Conservation (phyloP, 108 stramenopile genomes). For the Skeletonema marinoi region DNA sequence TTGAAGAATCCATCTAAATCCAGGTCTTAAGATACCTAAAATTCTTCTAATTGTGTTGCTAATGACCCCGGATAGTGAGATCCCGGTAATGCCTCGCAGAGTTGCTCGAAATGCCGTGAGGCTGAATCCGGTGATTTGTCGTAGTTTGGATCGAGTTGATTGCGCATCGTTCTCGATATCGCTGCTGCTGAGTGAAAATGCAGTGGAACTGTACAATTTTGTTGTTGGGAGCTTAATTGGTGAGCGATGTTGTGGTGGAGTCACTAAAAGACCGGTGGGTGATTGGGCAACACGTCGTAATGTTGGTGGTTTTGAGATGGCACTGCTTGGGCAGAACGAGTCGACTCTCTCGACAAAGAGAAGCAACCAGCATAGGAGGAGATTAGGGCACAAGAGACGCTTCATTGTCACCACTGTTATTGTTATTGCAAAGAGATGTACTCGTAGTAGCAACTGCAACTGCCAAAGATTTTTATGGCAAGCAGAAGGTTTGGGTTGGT, state of each 20-base stretch:
- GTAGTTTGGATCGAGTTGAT: slow-evolving; percentile 40
- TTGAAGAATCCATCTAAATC: slow-evolving; percentile 71
- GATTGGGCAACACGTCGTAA: not conserved
- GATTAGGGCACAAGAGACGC: not conserved
- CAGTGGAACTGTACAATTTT: not conserved
- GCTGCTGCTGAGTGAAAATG: not conserved
- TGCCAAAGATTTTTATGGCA: too few relatives aligned
- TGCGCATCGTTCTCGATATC: not conserved
- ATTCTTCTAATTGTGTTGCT: slow-evolving; percentile 4
- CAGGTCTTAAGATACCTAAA: slow-evolving; percentile 18
- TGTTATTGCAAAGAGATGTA: too few relatives aligned
- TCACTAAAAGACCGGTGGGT: not conserved
- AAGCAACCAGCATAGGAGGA: not conserved
- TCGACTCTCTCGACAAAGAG: not conserved
- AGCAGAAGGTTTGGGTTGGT: too few relatives aligned
- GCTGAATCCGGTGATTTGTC: slow-evolving; percentile 64
- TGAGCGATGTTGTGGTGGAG: not conserved
- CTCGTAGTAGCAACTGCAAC: too few relatives aligned
- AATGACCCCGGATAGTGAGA: slow-evolving; percentile 52
- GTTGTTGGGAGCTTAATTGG: not conserved
- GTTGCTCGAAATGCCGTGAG: slow-evolving; percentile 68
- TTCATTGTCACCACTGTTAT: not conserved
- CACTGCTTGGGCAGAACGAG: not conserved
- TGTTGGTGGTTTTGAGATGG: not conserved
- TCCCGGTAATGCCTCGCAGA: slow-evolving; percentile 57